Evolutionary conservation across 2,329 filamentous ascomycete species (phyloP).

Genomic region (Xylaria sp.): DNA sequence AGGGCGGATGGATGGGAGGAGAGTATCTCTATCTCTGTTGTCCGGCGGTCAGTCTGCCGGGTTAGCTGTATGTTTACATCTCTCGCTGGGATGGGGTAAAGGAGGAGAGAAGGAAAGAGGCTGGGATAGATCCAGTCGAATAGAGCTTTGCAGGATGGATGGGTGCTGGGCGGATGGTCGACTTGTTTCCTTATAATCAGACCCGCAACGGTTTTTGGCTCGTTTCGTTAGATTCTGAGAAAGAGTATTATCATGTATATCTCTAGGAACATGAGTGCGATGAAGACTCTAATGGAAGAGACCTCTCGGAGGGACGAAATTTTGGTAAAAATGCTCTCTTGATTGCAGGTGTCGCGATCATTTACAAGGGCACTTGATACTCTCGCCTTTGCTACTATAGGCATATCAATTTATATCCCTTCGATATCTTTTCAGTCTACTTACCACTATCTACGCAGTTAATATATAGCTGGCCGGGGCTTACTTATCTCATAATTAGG

Average conservation of each 20-base stretch:
- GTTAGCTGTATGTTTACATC: not conserved
- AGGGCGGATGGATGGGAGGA: not conserved
- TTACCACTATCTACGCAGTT: not conserved
- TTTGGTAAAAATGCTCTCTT: no score
- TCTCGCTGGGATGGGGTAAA: not conserved
- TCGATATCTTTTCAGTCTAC: no score
- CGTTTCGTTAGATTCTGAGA: not conserved
- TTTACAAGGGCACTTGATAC: not conserved
- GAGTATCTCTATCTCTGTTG: not conserved
- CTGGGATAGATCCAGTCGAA: constrained; percentile 15
- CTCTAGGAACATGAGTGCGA: not conserved
- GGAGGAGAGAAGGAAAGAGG: not conserved
- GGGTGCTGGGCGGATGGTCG: not conserved
- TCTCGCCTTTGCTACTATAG: not conserved
- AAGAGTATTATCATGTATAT: not conserved
- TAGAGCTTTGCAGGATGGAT: constrained; percentile 6
- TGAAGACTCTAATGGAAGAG: not conserved
- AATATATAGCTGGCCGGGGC: not conserved
- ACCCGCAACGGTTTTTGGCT: not conserved
- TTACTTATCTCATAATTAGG: not conserved
- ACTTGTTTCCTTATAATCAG: not conserved
- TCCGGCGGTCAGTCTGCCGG: not conserved
- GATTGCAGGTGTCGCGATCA: no score
- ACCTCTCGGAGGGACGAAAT: no score
- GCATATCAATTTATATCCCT: no score